phyloP scores from a whole-genome alignment of 1,139 yeast genomes.

The Saccharomycopsis hybrid region DNA sequence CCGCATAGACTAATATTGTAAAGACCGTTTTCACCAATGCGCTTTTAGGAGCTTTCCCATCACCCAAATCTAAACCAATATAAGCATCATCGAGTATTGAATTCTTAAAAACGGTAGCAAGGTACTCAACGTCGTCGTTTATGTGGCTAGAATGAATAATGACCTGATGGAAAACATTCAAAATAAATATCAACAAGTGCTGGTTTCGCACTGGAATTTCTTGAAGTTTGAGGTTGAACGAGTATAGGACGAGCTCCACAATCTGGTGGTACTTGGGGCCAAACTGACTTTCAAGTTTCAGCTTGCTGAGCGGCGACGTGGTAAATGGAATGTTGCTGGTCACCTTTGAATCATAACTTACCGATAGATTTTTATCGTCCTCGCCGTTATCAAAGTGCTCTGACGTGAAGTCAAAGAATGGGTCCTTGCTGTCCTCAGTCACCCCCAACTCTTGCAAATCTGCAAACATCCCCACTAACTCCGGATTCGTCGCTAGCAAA shows the following conservation, averaged over 20 bases:
- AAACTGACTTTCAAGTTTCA: conserved; percentile 11
- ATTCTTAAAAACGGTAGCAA: conserved; percentile 10
- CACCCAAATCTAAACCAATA: conserved; percentile 6
- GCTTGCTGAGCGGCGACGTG: not conserved
- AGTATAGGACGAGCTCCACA: conserved; percentile 11
- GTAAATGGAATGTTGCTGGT: too few species aligned
- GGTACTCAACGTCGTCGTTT: conserved; percentile 12
- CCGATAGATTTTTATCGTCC: too few species aligned
- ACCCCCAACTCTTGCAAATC: not conserved
- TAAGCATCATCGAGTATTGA: conserved; percentile 4
- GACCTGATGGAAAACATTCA: conserved; percentile 12
- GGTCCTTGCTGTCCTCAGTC: not conserved
- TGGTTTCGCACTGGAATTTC: not conserved
- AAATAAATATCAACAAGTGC: conserved; percentile 4
- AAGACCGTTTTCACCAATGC: not conserved
- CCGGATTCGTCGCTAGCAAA: conserved; percentile 6
- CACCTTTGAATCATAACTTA: too few species aligned
- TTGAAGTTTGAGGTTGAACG: conserved; percentile 9
- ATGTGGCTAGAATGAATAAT: not conserved
- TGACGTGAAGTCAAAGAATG: not conserved
- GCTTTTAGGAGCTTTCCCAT: conserved; percentile 2
- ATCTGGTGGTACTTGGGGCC: conserved; percentile 5
- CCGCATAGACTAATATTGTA: conserved; percentile 12
- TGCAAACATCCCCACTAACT: not conserved
- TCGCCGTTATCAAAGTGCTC: not conserved